Evolutionary conservation across 2,329 filamentous ascomycete genomes (phyloP), one percentile per base, ranked within the genome.

Genomic region (Cladophialophora psammophila): DNA sequence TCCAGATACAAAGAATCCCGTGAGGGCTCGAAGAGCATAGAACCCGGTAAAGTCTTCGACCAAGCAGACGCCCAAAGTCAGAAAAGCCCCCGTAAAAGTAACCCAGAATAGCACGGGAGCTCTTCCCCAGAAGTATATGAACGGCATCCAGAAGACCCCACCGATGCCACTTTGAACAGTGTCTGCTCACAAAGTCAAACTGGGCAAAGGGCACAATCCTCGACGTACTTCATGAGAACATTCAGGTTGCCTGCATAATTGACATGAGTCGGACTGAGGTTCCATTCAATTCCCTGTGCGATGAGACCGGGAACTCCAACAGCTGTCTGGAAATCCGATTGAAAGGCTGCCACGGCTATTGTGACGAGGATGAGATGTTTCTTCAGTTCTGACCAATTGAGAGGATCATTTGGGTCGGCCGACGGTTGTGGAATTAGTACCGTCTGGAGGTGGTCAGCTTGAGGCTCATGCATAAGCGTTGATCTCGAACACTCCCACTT

Each of bases 341-440:
- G 64, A 58, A 81, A 78, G 0, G 79, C 75, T 6, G 73, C 74
- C 6, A 71, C 72, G 0, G 75, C 75, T 7, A 82, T 76, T 69
- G 58, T 45, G 31, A 50, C 31, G 13, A 65, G 45, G 12, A 60
- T 13, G 7, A 57, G 35, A 35, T 60, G 10, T 31, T 66, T 66
- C 50, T 53, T 63, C 20, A 31, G 13, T 5, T n/a, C 20, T 5
- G 59, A 67, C 84, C 84, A 84, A 66, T 84, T 86, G 45, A 87
- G 76, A 1, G 85, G 85, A 67, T 86, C 85, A 54, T 85, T 82
- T 7, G 83, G 81, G 67, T 86, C 82, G 13, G 76, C 74, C 0
- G 82, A 83, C 1, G 85, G 85, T 0, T 78, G 78, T 1, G 85
- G 85, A 7, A 86, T 79, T 8, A 87, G 76, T 20, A 86, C 82